Evolutionary conservation across 805 yeast species (phyloP).

Genomic region (Saccharomycopsis sp.): DNA sequence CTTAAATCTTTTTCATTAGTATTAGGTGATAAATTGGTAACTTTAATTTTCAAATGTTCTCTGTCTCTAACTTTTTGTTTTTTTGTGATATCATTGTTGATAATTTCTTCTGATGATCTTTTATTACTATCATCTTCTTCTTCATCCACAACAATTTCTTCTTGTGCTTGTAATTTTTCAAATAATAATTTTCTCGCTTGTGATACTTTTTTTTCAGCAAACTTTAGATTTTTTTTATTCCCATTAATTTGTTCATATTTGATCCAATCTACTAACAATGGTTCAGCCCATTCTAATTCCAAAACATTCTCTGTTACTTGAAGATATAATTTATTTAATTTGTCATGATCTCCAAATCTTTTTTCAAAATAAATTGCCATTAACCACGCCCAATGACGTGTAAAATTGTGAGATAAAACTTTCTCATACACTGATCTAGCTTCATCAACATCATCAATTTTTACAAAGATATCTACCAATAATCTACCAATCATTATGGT

Average conservation of each 20-base stretch:
- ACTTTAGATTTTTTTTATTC: neutral
- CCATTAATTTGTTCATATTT: slow-evolving; percentile 5
- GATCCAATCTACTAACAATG: slow-evolving; percentile 4
- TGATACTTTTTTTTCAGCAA: neutral
- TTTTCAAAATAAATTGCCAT: slow-evolving; percentile 1
- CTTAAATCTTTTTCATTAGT: slow-evolving; percentile 30
- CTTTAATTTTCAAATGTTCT: slow-evolving; percentile 50
- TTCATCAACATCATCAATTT: slow-evolving; percentile 3
- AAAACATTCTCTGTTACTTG: neutral
- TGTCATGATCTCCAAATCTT: neutral
- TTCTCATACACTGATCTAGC: neutral
- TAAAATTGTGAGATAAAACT: neutral
- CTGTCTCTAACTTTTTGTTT: slow-evolving; percentile 33
- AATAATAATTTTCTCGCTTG: neutral
- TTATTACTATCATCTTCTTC: neutral
- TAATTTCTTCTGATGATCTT: neutral
- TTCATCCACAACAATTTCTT: neutral
- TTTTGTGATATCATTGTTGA: slow-evolving; percentile 5
- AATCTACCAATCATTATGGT: slow-evolving; percentile 1
- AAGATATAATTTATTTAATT: neutral
- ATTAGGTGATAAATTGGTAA: slow-evolving; percentile 34
- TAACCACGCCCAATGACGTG: slow-evolving; percentile 3
- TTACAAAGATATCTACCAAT: slow-evolving; percentile 1
- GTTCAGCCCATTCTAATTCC: slow-evolving; percentile 4
- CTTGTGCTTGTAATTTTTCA: neutral